A percentile compares a stretch with the other conserved stretches of the same genome.
These are phyloP conservation scores for Cyberlindnera subsufficiens DNA, from an alignment of 805 yeast genomes.

Conservation along the genomic window DNA sequence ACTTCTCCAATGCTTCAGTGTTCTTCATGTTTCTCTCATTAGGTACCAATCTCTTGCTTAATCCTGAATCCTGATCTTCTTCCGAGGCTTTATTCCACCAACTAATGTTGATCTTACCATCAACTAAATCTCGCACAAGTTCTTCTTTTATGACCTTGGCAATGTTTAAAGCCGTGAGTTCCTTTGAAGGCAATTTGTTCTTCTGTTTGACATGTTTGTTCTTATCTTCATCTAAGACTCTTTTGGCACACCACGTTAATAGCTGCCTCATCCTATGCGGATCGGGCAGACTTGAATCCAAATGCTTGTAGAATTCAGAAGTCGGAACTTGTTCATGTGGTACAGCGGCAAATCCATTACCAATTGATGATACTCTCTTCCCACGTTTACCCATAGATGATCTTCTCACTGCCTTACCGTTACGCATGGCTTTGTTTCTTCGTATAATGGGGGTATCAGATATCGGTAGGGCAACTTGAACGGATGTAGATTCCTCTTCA, in stretches of 20 bases:
- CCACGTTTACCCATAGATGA: conserved; percentile 57
- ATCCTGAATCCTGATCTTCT: conserved; percentile 18
- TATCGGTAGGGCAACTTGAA: conserved; percentile 26
- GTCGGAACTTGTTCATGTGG: conserved; percentile 60
- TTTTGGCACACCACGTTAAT: conserved; percentile 60
- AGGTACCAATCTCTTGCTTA: conserved; percentile 34
- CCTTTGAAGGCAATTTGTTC: conserved; percentile 27
- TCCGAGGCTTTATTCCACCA: conserved; percentile 51
- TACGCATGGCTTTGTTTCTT: conserved; percentile 29
- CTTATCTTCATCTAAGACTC: conserved; percentile 30
- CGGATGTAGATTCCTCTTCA: conserved; percentile 21
- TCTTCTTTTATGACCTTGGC: conserved; percentile 65
- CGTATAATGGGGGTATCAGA: conserved; percentile 34
- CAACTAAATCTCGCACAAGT: conserved; percentile 48
- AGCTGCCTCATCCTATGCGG: conserved; percentile 71
- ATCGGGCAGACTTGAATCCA: conserved; percentile 58
- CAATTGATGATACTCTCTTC: conserved; percentile 66
- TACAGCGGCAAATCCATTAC: conserved; percentile 62
- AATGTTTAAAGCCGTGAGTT: conserved; percentile 40
- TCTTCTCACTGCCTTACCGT: conserved; percentile 32
- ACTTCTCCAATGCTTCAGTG: conserved; percentile 38
- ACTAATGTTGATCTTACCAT: conserved; percentile 56
- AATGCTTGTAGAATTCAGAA: conserved; percentile 51
- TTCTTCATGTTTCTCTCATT: conserved; percentile 58
- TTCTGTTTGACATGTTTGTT: conserved; percentile 20